Conservation (phyloP, 495 filamentous ascomycete species). For the Penicillium turbatum region DNA sequence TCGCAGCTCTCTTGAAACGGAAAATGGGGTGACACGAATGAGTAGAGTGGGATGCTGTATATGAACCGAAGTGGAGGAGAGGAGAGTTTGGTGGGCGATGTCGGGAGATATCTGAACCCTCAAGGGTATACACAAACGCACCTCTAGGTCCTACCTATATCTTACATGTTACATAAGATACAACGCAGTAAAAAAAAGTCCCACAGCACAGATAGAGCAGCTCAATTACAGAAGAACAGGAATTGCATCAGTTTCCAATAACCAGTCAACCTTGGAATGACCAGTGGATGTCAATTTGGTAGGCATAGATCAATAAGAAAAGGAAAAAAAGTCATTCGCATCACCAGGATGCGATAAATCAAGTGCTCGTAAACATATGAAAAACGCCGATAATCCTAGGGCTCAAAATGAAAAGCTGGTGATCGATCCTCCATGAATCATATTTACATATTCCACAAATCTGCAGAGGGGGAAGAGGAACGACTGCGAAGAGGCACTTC, state of each 20-base stretch:
- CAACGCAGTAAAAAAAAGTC: too few species aligned
- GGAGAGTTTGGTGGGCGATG: not conserved
- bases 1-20: slow-evolving; percentile 9
- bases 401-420: not conserved
- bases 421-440: not conserved
- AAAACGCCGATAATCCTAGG: not conserved
- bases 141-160: too few species aligned
- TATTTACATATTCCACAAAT: not conserved
- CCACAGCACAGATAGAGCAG: too few species aligned
- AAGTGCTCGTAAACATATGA: slow-evolving; percentile 1
- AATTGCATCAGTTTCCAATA: not conserved
- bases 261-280: not conserved
- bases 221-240: not conserved
- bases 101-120: not conserved
- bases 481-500: not conserved
- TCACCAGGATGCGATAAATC: slow-evolving; percentile 8
- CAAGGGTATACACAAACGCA: too few species aligned
- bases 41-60: not conserved
- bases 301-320: slow-evolving; percentile 7
- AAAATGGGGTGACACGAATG: not conserved
- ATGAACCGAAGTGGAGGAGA: not conserved
- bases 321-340: not conserved
- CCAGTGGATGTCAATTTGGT: slow-evolving; percentile 11
- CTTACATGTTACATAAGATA: too few species aligned
- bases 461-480: not conserved